Percentiles rank a stretch among this genome's conserved stretches.
Conservation (phyloP, 345 rosid species). For the Gossypium turneri region DNA sequence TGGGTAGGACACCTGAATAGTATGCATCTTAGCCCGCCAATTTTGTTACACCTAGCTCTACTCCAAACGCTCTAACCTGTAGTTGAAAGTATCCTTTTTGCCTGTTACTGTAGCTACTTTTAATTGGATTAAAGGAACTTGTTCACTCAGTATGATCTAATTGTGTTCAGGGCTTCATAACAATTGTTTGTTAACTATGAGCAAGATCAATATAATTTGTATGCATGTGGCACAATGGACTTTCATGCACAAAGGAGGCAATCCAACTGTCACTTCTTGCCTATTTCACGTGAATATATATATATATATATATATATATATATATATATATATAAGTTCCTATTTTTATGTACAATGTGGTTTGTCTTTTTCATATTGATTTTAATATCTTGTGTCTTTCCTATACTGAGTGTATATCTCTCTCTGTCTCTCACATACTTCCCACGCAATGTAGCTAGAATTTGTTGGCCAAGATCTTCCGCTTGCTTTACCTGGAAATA, state of each 20-base stretch:
- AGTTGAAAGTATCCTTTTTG: neutral
- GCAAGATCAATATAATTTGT: neutral
- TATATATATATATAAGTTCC: constrained; percentile 11
- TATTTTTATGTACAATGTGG: neutral
- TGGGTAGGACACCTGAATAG: neutral
- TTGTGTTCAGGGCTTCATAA: neutral
- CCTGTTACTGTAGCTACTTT: neutral
- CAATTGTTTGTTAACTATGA: neutral
- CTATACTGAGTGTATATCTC: neutral
- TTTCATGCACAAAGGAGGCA: neutral
- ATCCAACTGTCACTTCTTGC: neutral
- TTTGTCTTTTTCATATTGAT: neutral
- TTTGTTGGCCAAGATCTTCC: constrained; percentile 43
- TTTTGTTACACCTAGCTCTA: neutral
- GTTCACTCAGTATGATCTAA: neutral
- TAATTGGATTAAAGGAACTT: neutral
- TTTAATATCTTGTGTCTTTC: neutral
- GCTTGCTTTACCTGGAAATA: constrained; percentile 55
- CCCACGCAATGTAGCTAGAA: constrained; percentile 53
- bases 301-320: constrained; percentile 12
- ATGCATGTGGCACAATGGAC: neutral
- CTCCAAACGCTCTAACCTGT: neutral
- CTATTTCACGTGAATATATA: neutral
- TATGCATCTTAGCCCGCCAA: neutral
- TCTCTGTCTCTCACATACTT: neutral